Evolutionary conservation across 352 stramenopile species (phyloP), one percentile per base, ranked within the genome.

Genomic region (Labyrinthula sp.): DNA sequence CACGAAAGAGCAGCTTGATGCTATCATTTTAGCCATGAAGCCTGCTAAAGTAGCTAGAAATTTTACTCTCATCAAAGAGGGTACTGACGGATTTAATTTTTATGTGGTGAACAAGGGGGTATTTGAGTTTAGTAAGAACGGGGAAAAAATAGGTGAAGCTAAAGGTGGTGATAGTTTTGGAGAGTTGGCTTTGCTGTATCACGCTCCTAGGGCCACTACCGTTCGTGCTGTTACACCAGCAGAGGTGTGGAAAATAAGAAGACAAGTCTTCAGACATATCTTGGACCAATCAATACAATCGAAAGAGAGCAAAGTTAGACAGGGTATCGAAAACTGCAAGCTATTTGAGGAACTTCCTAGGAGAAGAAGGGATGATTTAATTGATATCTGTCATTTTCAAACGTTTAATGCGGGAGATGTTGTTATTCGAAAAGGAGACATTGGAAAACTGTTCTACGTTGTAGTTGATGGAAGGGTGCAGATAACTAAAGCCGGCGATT

Each of bases 401-500:
- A 58, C 62, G 5, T 93, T 88, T 56, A 61, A 68, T 21, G 62
- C 80, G 38, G 81, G 79, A 3, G 75, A 91, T 31, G 72, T 73
- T 48, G 92, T 95, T 49, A 85, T 95, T 43, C 67, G 64, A 1
- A 83, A 92, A 60, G 85, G 84, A 23, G 77, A 90, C 1, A 68
- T 81, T 43, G 85, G 85, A 52, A 78, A 94, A 60, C 81, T 87
- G 5, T 95, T 95, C 60, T 95, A 91, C 69, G 92, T 95, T 59
- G 82, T 94, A 20, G 77, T 90, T 20, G 75, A 92, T 46, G 86
- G 86, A 47, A 77, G 69, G 17, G 76, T 85, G 30, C 50, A 58
- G 1, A 45, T 65, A 18, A 48, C 26, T 6, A 27, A 34, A 10
- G 33, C 28, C 18, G 52, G 56, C 2, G 17, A 25, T 1, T 6